Base-by-base conservation (phyloP, 1,284 basidiomycete species). In the Mrakiaceae sp. region DNA sequence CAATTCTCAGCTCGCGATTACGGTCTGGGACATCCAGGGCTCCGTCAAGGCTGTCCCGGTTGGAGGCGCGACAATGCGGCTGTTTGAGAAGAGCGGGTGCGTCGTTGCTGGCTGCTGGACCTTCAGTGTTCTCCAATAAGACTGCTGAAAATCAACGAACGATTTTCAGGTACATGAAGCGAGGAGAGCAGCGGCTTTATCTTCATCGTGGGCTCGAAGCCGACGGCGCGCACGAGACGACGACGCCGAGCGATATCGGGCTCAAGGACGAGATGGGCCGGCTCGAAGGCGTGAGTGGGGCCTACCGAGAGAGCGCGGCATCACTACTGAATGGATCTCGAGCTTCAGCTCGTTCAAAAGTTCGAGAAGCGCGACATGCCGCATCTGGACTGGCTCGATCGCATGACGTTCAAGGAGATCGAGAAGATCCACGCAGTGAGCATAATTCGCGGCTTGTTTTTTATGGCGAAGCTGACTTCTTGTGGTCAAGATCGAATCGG, bases 281-380 rank as follows among this genome's bases (percentile, higher is more conserved):
- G 53, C 76, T 99, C 44, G 94, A 98, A 75, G 92, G 93, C 82
- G 91, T 88, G 64, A 49, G 79, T 73, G 4, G 7, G 27, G n/a
- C 54, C 53, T 46, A 47, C 61, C 68, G 16, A 67, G 46, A 43
- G 3, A 14, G 44, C 44, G 10, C 8, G 7, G 40, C 27, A 14
- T 27, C 27, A 27, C 27, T 27, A 2, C 27, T 39, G 48, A 54
- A 9, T 42, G 48, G 43, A 53, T 52, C n/a, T 55, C 48, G 48
- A 49, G 48, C 5, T 66, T 5, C 69, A 94, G 87, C 82, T 97
- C 10, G 87, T 98, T 66, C 98, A 98, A 80, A 93, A 94, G 73
- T 94, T 95, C 71, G 92, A 98, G 72, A 82, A 92, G 3, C 92
- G 92, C 0, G 93, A 97, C 74, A 79, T 98, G n/a, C 84, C 87